Percentiles rank a stretch among this genome's conserved stretches.
Conservation (phyloP, 1,284 basidiomycete species). For the Quambalaria eucalypti region DNA sequence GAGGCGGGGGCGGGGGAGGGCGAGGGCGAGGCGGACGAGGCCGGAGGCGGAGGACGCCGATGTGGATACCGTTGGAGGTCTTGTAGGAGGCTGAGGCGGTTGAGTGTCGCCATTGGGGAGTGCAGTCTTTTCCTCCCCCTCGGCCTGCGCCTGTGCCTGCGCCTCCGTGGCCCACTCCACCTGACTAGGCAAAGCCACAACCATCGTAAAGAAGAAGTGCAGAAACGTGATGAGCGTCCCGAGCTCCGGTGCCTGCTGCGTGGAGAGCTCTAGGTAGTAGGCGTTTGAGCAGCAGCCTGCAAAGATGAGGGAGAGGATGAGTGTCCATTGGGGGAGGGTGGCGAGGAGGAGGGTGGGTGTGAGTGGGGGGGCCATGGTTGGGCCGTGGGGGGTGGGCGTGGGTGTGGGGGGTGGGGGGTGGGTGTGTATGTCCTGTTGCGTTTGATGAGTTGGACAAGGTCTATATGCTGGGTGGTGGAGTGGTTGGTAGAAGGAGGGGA, state of each 20-base stretch:
- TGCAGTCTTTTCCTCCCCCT: not conserved
- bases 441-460: no score
- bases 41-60: not conserved
- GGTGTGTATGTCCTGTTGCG: no score
- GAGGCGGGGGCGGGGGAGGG: conserved; percentile 7
- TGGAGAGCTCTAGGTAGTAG: conserved; percentile 35
- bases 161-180: conserved; percentile 5
- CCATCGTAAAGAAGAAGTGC: conserved; percentile 36
- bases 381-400: no score
- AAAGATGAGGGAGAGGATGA: conserved; percentile 42
- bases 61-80: not conserved
- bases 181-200: conserved; percentile 25
- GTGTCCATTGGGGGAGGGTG: conserved; percentile 16
- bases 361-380: no score
- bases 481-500: not conserved
- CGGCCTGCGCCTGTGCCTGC: no score
- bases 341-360: not conserved
- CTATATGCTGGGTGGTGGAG: no score
- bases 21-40: not conserved
- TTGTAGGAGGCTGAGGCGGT: no score
- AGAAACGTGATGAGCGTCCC: conserved; percentile 42
- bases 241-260: conserved; percentile 22
- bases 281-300: conserved; percentile 45
- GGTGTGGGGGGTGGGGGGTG: no score
- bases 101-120: no score